Percentiles rank a stretch among this genome's conserved stretches.
phyloP scores from a whole-genome alignment of 345 rosid species.

The Salix viminalis region DNA sequence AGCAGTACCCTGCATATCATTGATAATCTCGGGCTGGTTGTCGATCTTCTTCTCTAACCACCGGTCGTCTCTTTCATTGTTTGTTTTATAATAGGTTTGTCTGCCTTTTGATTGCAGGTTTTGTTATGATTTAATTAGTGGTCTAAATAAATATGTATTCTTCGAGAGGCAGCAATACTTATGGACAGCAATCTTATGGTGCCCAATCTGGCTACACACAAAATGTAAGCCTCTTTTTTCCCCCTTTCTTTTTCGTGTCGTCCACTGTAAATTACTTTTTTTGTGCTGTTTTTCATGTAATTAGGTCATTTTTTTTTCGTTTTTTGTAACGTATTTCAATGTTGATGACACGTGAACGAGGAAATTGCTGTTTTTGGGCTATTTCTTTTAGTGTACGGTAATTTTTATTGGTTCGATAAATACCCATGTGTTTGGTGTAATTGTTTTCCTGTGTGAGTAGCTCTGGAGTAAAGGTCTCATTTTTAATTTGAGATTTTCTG shows the following conservation, averaged over 20 bases:
- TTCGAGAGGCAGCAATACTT: slow-evolving; percentile 68
- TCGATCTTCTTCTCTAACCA: not conserved
- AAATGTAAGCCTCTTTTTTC: slow-evolving; percentile 46
- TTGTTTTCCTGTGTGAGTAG: not conserved
- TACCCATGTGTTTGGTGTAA: not conserved
- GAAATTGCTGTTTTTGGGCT: not conserved
- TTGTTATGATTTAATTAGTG: not conserved
- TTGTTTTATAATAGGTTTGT: not conserved
- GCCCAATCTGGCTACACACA: slow-evolving; percentile 78
- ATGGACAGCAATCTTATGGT: slow-evolving; percentile 67
- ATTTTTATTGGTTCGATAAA: not conserved
- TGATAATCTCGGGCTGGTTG: not conserved
- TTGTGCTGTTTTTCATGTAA: not conserved
- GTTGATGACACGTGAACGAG: not conserved
- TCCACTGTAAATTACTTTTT: not conserved
- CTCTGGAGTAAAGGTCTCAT: not conserved
- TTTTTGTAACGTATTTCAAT: not conserved
- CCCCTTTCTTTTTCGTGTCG: not conserved
- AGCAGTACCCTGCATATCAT: not conserved
- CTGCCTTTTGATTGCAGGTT: slow-evolving; percentile 2
- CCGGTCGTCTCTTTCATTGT: no score
- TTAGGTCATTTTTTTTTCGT: not conserved
- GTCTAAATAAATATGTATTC: slow-evolving; percentile 47
- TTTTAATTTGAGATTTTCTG: not conserved
- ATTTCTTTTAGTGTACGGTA: not conserved